Evolutionary conservation across 139 green algal species (phyloP), one percentile per base, ranked within the genome.

Genomic region (Haematococcus sp.): DNA sequence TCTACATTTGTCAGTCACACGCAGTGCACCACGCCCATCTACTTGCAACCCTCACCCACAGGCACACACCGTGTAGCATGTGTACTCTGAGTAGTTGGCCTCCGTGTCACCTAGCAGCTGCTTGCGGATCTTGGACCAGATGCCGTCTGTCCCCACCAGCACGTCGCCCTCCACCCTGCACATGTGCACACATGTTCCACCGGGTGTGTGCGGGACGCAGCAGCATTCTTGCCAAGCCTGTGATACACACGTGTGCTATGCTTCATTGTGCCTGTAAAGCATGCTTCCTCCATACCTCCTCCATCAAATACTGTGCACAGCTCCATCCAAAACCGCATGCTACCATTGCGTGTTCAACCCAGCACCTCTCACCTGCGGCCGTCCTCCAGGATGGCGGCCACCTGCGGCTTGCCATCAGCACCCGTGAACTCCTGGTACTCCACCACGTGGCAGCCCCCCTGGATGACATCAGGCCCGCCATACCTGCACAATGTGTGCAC

Each of bases 61-160:
- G 20, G 54, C 22, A 71, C 68, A 3, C 54, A 79, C 77, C 84
- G 93, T 97, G 88, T 97, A 97, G 88, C 91, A 96, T 17, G 93
- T 97, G 85, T 97, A 97, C 33, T 92, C 70, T 33, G 77, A 88
- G 85, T 97, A 97, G 64, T 76, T 89, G 60, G 92, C 61, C 32
- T 79, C 43, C 2, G 65, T 75, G 15, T 89, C 63, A 23, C 92
- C 91, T 13, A 96, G 54, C 76, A 97, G 77, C 81, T 92, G 77
- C 54, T 74, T 76, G 3, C 91, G 88, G 28, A 92, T 85, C 77
- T 93, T 96, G 49, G 89, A 95, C 80, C 92, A 87, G 79, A 99
- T 99, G 68, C 95, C 95, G 77, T 99, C 95, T 13, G 94, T 92
- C 34, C 94, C 95, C 16, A 99, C 77, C 1, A 99, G 86, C 61